Evolutionary conservation across 306 rosid species (phyloP).

Genomic region (Biancaea sappan): DNA sequence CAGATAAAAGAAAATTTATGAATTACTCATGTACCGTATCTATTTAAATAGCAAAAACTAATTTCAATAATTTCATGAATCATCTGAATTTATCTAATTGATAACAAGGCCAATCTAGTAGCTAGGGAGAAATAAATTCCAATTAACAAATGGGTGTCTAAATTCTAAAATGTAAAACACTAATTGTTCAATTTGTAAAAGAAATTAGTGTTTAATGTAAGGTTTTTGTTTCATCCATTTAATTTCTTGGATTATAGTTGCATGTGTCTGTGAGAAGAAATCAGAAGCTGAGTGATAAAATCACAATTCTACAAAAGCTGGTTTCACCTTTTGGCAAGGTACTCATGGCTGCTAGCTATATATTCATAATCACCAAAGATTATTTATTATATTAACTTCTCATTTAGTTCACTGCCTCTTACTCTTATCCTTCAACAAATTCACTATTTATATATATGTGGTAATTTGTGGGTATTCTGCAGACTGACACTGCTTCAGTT

Average conservation of each 20-base stretch:
- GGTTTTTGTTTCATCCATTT: not conserved
- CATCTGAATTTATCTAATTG: too few species aligned
- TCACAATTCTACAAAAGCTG: constrained; percentile 71
- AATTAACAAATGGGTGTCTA: too few species aligned
- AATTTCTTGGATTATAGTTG: constrained; percentile 29
- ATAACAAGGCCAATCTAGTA: too few species aligned
- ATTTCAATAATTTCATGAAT: too few species aligned
- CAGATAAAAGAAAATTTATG: too few species aligned
- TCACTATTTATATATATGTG: too few species aligned
- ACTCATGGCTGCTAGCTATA: constrained; percentile 1
- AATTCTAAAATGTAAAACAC: too few species aligned
- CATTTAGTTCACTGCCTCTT: not conserved
- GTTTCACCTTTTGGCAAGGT: constrained; percentile 94
- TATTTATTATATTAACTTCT: not conserved
- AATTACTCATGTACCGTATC: too few species aligned
- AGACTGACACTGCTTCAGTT: constrained; percentile 84
- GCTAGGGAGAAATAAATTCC: too few species aligned
- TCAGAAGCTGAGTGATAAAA: constrained; percentile 72
- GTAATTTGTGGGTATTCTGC: constrained; percentile 36
- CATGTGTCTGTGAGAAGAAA: constrained; percentile 50
- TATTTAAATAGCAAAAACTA: too few species aligned
- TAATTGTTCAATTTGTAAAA: too few species aligned
- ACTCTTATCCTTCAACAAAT: not conserved
- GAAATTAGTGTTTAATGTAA: too few species aligned
- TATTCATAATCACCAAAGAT: not conserved